Evolutionary conservation across 495 filamentous ascomycete species (phyloP), one percentile per base, ranked within the genome.

Genomic region (Podospora pseudopauciseta): DNA sequence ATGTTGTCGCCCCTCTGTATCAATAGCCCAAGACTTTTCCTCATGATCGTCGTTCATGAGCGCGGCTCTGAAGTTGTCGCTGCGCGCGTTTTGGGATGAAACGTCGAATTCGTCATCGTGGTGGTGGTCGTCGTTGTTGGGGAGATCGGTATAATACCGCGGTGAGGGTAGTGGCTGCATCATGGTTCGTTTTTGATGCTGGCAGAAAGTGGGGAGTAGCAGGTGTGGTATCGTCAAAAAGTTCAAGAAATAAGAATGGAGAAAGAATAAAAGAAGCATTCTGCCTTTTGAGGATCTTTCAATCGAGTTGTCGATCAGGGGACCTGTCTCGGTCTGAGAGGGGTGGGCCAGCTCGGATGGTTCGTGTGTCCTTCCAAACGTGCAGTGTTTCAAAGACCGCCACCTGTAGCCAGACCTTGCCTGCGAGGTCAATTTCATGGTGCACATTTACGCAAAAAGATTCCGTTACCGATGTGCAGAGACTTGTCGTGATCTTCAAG

Each of bases 131-230:
- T 28, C 19, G 15, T 32, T 28, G 27, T 39, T 32, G 19, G 28
- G n/a, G 0, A 39, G 27, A 11, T 63, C n/a, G 61, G 32, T 20
- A 16, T 32, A 20, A 23, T 28, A 49, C 5, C 23, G 23, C 3
- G 61, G 61, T 49, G 61, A 63, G 18, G 27, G 27, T 18, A 63
- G 28, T 44, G 61, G 61, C 49, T 63, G 61, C 61, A 63, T 63
- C 61, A 63, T 63, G 55, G 6, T 23, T 7, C 20, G 9, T 57
- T 57, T 57, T 23, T 60, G 58, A 23, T 26, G 58, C 27, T 23
- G 58, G n/a, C 27, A 20, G 23, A 28, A 60, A 6, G 2, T 32
- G 58, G 5, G 18, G 5, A 26, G 16, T 60, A 20, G 27, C 26
- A 16, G 26, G 27, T 60, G 5, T 23, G 23, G 23, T 23, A 28